These are phyloP conservation scores for Candida multigemmis DNA, from an alignment of 805 yeast genomes.

Conservation along the genomic window DNA sequence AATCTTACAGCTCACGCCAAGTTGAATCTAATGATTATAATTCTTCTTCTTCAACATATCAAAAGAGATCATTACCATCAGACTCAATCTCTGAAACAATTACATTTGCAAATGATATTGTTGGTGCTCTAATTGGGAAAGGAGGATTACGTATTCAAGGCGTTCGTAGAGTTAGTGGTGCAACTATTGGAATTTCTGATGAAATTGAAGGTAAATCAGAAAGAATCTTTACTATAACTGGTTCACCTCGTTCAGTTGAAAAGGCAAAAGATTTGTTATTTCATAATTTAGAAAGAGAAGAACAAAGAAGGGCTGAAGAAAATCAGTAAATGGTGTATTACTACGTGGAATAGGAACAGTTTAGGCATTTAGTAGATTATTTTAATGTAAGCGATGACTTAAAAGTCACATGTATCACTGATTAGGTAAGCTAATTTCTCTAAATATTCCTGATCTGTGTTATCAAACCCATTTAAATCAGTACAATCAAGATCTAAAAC, in stretches of 20 bases:
- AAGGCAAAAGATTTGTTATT: conserved; percentile 50
- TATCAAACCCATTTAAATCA: conserved; percentile 55
- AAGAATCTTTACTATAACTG: conserved; percentile 64
- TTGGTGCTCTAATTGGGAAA: conserved; percentile 85
- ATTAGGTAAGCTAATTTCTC: conserved; percentile 51
- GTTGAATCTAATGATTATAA: background rate
- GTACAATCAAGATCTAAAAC: conserved; percentile 85
- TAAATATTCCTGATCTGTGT: conserved; percentile 47
- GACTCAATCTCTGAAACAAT: conserved; percentile 27
- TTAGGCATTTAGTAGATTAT: too few species aligned
- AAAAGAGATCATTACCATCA: conserved; percentile 1
- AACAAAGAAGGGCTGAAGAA: conserved; percentile 30
- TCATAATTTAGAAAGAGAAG: conserved; percentile 51
- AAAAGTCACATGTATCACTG: conserved; percentile 40
- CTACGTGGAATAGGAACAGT: too few species aligned
- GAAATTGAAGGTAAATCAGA: conserved; percentile 56
- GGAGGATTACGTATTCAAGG: conserved; percentile 83
- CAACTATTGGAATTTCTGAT: conserved; percentile 67
- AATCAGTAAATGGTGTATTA: too few species aligned
- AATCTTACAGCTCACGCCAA: conserved; percentile 1
- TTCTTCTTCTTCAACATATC: background rate
- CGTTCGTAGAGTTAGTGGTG: conserved; percentile 69
- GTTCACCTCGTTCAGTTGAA: conserved; percentile 47
- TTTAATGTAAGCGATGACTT: too few species aligned
- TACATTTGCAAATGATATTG: conserved; percentile 69